Conservation (phyloP, 257 asterid species). For the Solanum okadae region DNA sequence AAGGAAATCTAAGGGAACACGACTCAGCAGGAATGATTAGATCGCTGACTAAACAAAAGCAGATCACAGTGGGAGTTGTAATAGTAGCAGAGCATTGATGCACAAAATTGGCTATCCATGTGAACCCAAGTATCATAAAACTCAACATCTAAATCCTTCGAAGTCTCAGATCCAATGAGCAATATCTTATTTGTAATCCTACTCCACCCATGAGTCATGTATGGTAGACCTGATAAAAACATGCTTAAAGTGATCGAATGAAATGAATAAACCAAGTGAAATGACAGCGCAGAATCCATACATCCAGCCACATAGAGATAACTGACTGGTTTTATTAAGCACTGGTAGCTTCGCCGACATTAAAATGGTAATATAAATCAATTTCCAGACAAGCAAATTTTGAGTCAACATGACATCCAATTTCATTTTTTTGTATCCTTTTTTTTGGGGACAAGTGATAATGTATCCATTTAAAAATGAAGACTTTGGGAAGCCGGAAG, state of each 20-base stretch:
- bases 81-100: neutral
- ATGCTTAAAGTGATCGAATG: neutral
- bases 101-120: neutral
- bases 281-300: neutral
- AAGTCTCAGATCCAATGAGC: neutral
- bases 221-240: neutral
- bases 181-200: neutral
- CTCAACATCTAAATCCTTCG: neutral
- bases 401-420: neutral
- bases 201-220: neutral
- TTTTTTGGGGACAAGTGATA: neutral
- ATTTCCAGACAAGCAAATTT: neutral
- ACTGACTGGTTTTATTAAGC: neutral
- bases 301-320: neutral
- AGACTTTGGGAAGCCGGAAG: neutral
- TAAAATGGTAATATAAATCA: neutral
- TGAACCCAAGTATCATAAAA: neutral
- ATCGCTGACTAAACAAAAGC: neutral
- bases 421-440: neutral
- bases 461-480: neutral
- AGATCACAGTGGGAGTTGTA: neutral
- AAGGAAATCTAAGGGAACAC: neutral
- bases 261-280: neutral
- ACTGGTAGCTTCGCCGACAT: neutral
- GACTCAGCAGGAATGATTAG: neutral